A percentile compares a stretch with the other conserved stretches of the same genome.
Evolutionary conservation across 177 flowering plant species (phyloP).

Genomic region (Tripterygium wilfordii): DNA sequence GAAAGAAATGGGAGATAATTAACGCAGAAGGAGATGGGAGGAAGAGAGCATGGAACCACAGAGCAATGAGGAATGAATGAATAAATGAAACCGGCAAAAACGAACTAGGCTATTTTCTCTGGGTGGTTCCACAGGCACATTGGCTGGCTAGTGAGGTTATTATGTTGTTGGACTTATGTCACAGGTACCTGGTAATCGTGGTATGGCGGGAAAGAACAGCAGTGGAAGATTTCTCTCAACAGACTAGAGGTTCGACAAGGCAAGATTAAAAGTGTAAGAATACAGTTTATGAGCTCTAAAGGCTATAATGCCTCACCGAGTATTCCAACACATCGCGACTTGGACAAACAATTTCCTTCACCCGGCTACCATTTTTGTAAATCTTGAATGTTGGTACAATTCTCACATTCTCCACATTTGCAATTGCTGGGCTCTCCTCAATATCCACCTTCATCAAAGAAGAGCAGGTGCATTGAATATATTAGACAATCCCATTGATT

Average conservation of each 20-base stretch:
- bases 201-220: slow-evolving; percentile 16
- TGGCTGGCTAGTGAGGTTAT: slow-evolving; percentile 36
- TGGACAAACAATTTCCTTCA: slow-evolving; percentile 86
- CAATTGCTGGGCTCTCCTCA: slow-evolving; percentile 51
- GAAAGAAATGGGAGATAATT: background rate
- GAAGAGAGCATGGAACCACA: slow-evolving; percentile 27
- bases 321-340: slow-evolving; percentile 70
- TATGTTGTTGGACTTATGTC: slow-evolving; percentile 31
- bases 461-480: background rate
- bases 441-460: slow-evolving; percentile 62
- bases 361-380: slow-evolving; percentile 67
- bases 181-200: slow-evolving; percentile 27
- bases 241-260: slow-evolving; percentile 2
- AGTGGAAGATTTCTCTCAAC: slow-evolving; percentile 13
- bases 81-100: slow-evolving; percentile 35
- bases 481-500: background rate
- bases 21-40: slow-evolving; percentile 7
- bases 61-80: slow-evolving; percentile 56
- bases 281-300: slow-evolving; percentile 22
- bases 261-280: slow-evolving; percentile 7
- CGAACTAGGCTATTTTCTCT: slow-evolving; percentile 38
- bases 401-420: slow-evolving; percentile 60
- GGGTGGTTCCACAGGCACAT: slow-evolving; percentile 23
- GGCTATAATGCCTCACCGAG: slow-evolving; percentile 85
- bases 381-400: slow-evolving; percentile 87